Evolutionary conservation across 78 protist genomes (phyloP).

Genomic region (Dictyostelium discoideum): DNA sequence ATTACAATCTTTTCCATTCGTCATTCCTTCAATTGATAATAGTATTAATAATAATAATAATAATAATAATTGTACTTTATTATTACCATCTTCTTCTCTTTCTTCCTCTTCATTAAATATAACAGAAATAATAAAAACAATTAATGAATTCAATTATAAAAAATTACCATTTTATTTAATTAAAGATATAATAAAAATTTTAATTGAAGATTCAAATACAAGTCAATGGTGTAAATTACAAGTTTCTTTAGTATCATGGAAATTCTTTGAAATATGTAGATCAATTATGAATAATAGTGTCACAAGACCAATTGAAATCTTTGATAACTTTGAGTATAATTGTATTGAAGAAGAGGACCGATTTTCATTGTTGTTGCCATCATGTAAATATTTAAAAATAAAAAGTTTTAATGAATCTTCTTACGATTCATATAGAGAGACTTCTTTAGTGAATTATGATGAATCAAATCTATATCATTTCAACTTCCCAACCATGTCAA

Average conservation of each 20-base stretch:
- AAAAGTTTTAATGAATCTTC: neutral
- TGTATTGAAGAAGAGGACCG: neutral
- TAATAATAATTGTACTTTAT: too few species aligned
- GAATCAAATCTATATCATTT: neutral
- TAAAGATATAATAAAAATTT: neutral
- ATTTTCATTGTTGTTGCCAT: neutral
- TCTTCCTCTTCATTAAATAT: neutral
- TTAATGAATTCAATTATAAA: neutral
- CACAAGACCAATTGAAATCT: neutral
- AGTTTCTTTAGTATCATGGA: neutral
- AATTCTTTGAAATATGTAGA: neutral
- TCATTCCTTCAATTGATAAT: neutral
- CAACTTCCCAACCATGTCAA: neutral
- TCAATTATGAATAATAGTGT: neutral
- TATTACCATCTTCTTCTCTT: neutral
- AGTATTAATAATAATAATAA: too few species aligned
- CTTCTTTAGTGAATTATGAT: neutral
- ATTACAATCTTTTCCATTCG: neutral
- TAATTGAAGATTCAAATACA: neutral
- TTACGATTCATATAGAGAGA: neutral
- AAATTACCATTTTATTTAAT: neutral
- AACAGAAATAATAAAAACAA: neutral
- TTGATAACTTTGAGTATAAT: neutral
- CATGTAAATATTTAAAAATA: conserved; percentile 1
- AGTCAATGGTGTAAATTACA: neutral